Percentiles rank a stretch among this genome's conserved stretches.
phyloP scores from a whole-genome alignment of 805 yeast genomes.

The Cyberlindnera subsufficiens region DNA sequence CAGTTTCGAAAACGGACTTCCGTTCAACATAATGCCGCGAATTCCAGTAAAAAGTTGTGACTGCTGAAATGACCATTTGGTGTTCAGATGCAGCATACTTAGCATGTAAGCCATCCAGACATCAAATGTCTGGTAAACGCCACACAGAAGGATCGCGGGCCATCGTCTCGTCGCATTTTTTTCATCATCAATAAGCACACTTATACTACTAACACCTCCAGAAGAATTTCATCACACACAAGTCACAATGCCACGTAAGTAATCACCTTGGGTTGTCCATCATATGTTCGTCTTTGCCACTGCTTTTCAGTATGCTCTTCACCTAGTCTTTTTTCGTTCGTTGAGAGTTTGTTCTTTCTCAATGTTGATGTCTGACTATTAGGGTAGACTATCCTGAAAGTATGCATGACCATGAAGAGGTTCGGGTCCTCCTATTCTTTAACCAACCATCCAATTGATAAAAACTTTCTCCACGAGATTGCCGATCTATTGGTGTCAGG shows the following conservation, averaged over 20 bases:
- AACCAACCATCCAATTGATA: not conserved
- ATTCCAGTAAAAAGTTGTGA: too few relatives aligned
- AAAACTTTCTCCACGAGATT: conserved; percentile 5
- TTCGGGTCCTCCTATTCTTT: conserved; percentile 60
- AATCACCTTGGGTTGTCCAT: not conserved
- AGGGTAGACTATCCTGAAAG: too few relatives aligned
- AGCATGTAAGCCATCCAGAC: too few relatives aligned
- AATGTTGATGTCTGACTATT: too few relatives aligned
- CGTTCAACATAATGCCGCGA: too few relatives aligned
- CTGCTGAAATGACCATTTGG: too few relatives aligned
- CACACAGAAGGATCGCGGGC: too few relatives aligned
- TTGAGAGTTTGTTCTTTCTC: too few relatives aligned
- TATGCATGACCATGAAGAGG: conserved; percentile 34
- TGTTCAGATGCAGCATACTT: too few relatives aligned
- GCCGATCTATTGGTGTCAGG: conserved; percentile 4
- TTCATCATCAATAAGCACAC: not conserved
- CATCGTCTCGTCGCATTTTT: not conserved
- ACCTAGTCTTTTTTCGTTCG: too few relatives aligned
- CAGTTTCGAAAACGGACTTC: too few relatives aligned
- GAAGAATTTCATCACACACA: conserved; percentile 3
- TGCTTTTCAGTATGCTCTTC: not conserved
- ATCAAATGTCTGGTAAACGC: too few relatives aligned
- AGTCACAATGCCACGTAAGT: conserved; percentile 28
- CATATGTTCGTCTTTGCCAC: conserved; percentile 1
- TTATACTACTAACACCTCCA: not conserved